These are phyloP conservation scores for Penicillium steckii DNA, from an alignment of 495 filamentous ascomycete genomes.

Conservation along the genomic window DNA sequence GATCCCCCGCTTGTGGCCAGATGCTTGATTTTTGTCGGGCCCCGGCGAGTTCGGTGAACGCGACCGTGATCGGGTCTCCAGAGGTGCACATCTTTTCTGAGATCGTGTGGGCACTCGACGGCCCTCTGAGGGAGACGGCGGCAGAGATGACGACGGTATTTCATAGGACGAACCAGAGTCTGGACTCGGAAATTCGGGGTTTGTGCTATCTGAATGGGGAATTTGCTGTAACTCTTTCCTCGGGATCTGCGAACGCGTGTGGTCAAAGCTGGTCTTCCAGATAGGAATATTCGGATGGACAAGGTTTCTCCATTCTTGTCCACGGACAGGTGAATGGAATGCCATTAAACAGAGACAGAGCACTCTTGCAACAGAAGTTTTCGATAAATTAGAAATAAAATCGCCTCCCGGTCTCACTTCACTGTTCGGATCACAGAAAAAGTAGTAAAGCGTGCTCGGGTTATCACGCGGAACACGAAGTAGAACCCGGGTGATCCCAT, in stretches of 20 bases:
- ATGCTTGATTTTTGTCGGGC: slow-evolving; percentile 19
- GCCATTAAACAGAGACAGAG: slow-evolving; percentile 32
- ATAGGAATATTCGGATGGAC: slow-evolving; percentile 11
- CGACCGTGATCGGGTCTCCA: too few relatives aligned
- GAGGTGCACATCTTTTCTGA: too few relatives aligned
- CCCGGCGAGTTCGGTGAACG: too few relatives aligned
- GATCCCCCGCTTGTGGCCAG: slow-evolving; percentile 24
- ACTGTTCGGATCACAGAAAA: slow-evolving; percentile 31
- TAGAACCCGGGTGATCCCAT: slow-evolving; percentile 26
- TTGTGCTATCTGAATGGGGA: slow-evolving; percentile 13
- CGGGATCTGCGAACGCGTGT: slow-evolving; percentile 20
- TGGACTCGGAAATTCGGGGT: slow-evolving; percentile 13
- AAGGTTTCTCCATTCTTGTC: slow-evolving; percentile 33
- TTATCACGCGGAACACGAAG: slow-evolving; percentile 33
- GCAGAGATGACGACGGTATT: slow-evolving; percentile 20
- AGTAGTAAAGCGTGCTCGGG: slow-evolving; percentile 37
- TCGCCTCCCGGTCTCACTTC: slow-evolving; percentile 20
- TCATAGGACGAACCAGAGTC: slow-evolving; percentile 18
- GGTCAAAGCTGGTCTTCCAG: slow-evolving; percentile 27
- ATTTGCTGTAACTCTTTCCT: slow-evolving; percentile 17
- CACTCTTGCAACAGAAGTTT: slow-evolving; percentile 19
- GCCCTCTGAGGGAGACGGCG: slow-evolving; percentile 8
- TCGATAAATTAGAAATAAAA: neutral
- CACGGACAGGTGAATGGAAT: slow-evolving; percentile 19
- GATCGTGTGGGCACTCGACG: too few relatives aligned